phyloP scores from a whole-genome alignment of 2,329 filamentous ascomycete species.

The Pseudocercospora ulei region DNA sequence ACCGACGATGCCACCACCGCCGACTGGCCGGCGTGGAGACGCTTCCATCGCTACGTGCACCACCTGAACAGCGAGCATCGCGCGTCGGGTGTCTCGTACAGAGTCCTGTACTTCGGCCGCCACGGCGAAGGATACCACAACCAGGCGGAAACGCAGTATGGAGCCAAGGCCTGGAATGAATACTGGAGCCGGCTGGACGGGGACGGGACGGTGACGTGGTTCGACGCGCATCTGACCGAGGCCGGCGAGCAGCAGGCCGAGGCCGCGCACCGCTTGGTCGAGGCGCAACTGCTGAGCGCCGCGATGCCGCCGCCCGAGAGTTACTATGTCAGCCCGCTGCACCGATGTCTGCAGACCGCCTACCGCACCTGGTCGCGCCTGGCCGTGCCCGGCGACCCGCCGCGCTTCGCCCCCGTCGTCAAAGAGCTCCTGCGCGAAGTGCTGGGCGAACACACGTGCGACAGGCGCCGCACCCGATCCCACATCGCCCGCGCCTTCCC shows the following conservation, averaged over 20 bases:
- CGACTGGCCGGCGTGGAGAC: slow-evolving; percentile 51
- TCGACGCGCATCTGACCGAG: slow-evolving; percentile 53
- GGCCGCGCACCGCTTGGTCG: slow-evolving; percentile 53
- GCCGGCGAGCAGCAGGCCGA: slow-evolving; percentile 50
- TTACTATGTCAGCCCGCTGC: slow-evolving; percentile 57
- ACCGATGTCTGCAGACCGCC: slow-evolving; percentile 54
- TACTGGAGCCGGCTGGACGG: slow-evolving; percentile 58
- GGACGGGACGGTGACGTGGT: slow-evolving; percentile 54
- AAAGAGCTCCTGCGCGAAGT: slow-evolving; percentile 57
- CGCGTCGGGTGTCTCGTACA: slow-evolving; percentile 47
- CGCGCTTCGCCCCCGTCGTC: slow-evolving; percentile 51
- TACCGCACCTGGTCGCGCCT: slow-evolving; percentile 52
- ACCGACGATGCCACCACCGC: slow-evolving; percentile 24
- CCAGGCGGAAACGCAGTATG: slow-evolving; percentile 56
- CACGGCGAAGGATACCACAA: slow-evolving; percentile 59
- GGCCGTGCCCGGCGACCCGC: slow-evolving; percentile 42
- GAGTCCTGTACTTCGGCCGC: slow-evolving; percentile 58
- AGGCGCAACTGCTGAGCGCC: slow-evolving; percentile 38
- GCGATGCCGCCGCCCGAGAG: slow-evolving; percentile 51
- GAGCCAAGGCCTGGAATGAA: slow-evolving; percentile 57
- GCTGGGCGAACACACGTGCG: slow-evolving; percentile 59
- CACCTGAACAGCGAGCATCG: slow-evolving; percentile 42
- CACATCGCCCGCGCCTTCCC: slow-evolving; percentile 48
- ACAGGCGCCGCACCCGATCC: slow-evolving; percentile 49
- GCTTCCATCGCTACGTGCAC: slow-evolving; percentile 51